These are phyloP conservation scores for Xerocomus potaroensis DNA, from an alignment of 768 basidiomycete genomes.

Conservation along the genomic window DNA sequence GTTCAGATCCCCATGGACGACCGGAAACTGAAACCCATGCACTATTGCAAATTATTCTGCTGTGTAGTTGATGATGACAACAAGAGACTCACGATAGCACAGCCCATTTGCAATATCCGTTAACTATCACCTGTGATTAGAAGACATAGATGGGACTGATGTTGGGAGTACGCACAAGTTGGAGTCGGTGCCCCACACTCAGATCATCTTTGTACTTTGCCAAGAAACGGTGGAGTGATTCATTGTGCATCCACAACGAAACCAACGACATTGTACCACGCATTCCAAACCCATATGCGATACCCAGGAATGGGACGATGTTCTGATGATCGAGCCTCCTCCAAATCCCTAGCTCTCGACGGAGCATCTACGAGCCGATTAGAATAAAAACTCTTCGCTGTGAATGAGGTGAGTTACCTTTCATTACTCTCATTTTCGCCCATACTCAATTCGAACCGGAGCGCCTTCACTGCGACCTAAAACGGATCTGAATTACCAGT, in stretches of 20 bases:
- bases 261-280: conserved; percentile 22
- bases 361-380: conserved; percentile 12
- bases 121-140: neutral
- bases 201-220: neutral
- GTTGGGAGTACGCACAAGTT: neutral
- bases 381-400: fast-evolving
- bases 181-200: neutral
- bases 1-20: conserved; percentile 16
- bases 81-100: neutral
- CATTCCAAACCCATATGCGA: conserved; percentile 21
- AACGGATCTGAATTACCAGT: neutral
- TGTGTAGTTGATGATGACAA: neutral
- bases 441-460: neutral
- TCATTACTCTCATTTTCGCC: neutral
- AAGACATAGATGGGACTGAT: neutral
- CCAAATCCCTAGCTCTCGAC: conserved; percentile 28
- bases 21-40: neutral
- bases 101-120: neutral
- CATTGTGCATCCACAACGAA: conserved; percentile 29
- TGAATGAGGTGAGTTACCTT: neutral
- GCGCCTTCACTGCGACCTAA: conserved; percentile 24
- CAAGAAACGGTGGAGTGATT: conserved; percentile 19
- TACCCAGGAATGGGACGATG: conserved; percentile 19
- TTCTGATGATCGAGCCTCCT: conserved; percentile 22
- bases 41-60: neutral